These are phyloP conservation scores for Lathyrus tuberosus DNA, from an alignment of 306 rosid species.

Conservation along the genomic window DNA sequence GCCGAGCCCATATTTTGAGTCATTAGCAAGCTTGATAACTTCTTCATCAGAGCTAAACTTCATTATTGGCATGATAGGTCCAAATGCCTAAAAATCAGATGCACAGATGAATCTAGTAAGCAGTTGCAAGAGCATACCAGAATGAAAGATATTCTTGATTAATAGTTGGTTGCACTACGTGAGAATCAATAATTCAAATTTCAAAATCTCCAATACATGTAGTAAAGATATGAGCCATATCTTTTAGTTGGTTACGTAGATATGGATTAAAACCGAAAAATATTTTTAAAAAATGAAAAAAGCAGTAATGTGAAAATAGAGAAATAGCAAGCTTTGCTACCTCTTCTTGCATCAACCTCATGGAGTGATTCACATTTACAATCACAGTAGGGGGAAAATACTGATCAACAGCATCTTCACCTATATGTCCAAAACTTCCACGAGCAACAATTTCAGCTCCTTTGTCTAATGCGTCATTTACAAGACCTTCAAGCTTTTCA, in stretches of 20 bases:
- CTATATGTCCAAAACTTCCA: slow-evolving; percentile 85
- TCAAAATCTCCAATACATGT: slow-evolving; percentile 31
- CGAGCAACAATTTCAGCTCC: slow-evolving; percentile 92
- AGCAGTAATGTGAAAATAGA: not conserved
- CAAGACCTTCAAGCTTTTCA: slow-evolving; percentile 86
- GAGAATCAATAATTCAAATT: slow-evolving; percentile 15
- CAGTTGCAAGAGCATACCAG: slow-evolving; percentile 21
- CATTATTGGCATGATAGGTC: slow-evolving; percentile 95
- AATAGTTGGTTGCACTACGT: slow-evolving; percentile 26
- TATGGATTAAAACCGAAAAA: not conserved
- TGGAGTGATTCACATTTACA: slow-evolving; percentile 82
- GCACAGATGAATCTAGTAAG: slow-evolving; percentile 34
- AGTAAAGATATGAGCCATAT: slow-evolving; percentile 8
- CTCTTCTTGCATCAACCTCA: slow-evolving; percentile 99
- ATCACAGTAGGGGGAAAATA: slow-evolving; percentile 89
- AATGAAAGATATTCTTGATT: slow-evolving; percentile 16
- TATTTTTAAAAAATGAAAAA: not conserved
- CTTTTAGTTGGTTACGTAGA: not conserved
- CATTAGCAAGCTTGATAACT: slow-evolving; percentile 83
- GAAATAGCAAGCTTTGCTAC: slow-evolving; percentile 45
- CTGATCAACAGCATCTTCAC: slow-evolving; percentile 92
- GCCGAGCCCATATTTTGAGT: slow-evolving; percentile 88
- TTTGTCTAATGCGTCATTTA: slow-evolving; percentile 81
- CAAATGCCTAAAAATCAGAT: slow-evolving; percentile 66
- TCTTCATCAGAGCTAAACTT: slow-evolving; percentile 83